Base-by-base conservation (phyloP, 148 eudicot genomes). In the Spergularia bocconei region DNA sequence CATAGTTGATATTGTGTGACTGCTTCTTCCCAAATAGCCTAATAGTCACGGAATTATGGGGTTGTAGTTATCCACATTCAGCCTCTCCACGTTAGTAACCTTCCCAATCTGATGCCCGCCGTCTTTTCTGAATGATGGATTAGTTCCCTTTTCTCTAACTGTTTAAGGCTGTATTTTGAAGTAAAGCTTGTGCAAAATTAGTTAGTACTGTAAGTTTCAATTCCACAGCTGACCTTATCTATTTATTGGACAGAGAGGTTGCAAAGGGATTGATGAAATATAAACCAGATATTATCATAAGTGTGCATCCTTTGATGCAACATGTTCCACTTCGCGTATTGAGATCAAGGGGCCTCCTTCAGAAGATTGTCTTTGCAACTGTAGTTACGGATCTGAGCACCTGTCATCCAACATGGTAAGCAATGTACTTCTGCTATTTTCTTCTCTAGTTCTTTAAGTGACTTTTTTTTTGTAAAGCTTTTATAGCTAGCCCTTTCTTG, bases 271-370 rank as follows among this genome's bases (percentile, higher is more conserved):
- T 95, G 87, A 90, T 95, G 96, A 89, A 95, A 78, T 95, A 95
- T 88, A 81, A 85, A 84, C 97, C 99, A 74, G 97, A 92, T 84
- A 89, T 95, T n/a, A 95, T 95, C 52, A 89, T 95, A 76, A 95
- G 97, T 65, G 99, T 95, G 77, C 99, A 95, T 86, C 99, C 99
- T 70, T 63, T 95, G 73, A 95, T 95, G 99, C 99, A 95, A 76
- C 99, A 95, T 84, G 97, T 95, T 76, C 97, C 98, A 17, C 96
- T 95, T 73, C 96, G 93, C 76, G 80, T 95, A 75, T 84, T 95
- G 83, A 92, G 94, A 88, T 74, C 88, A 44, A 92, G 83, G 80
- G 97, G 97, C 48, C 92, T 95, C 29, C 82, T 95, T 78, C 76
- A 92, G 68, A 95, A 92, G 86, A 92, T 95, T 72, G 92, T 92